Evolutionary conservation across 2,329 filamentous ascomycete species (phyloP).

Genomic region (Trichophyton rubrum): DNA sequence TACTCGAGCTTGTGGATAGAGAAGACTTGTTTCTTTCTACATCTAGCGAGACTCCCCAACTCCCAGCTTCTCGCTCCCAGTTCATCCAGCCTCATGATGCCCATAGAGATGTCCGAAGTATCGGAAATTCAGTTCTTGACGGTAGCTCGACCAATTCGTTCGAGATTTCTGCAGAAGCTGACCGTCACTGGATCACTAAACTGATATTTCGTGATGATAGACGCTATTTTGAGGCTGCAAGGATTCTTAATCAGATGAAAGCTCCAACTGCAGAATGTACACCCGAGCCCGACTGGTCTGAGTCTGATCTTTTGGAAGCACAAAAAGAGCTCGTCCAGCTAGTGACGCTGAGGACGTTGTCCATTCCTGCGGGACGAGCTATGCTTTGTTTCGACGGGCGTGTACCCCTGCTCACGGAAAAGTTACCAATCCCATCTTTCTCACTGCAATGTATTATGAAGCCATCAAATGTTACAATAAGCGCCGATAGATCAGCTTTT

Average conservation of each 20-base stretch:
- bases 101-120: slow-evolving; percentile 61
- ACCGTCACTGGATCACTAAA: slow-evolving; percentile 69
- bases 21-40: slow-evolving; percentile 65
- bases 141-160: slow-evolving; percentile 44
- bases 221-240: slow-evolving; percentile 72
- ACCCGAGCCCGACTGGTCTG: slow-evolving; percentile 63
- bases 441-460: slow-evolving; percentile 85
- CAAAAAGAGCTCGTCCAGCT: slow-evolving; percentile 84
- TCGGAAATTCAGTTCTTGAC: slow-evolving; percentile 47
- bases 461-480: slow-evolving; percentile 80
- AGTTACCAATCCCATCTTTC: slow-evolving; percentile 79
- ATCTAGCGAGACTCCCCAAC: slow-evolving; percentile 32
- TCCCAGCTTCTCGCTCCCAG: slow-evolving; percentile 24
- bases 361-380: slow-evolving; percentile 74
- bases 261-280: slow-evolving; percentile 66
- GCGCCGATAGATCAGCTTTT: slow-evolving; percentile 76
- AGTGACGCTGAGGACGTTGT: slow-evolving; percentile 74
- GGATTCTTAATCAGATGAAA: slow-evolving; percentile 72
- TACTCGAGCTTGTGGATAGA: slow-evolving; percentile 66
- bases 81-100: slow-evolving; percentile 50
- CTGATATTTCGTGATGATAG: slow-evolving; percentile 86
- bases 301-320: slow-evolving; percentile 76
- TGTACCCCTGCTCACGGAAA: slow-evolving; percentile 81
- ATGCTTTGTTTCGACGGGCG: slow-evolving; percentile 81
- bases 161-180: slow-evolving; percentile 70